Conservation (phyloP, 2,329 filamentous ascomycete species). For the Fusarium penzigii region DNA sequence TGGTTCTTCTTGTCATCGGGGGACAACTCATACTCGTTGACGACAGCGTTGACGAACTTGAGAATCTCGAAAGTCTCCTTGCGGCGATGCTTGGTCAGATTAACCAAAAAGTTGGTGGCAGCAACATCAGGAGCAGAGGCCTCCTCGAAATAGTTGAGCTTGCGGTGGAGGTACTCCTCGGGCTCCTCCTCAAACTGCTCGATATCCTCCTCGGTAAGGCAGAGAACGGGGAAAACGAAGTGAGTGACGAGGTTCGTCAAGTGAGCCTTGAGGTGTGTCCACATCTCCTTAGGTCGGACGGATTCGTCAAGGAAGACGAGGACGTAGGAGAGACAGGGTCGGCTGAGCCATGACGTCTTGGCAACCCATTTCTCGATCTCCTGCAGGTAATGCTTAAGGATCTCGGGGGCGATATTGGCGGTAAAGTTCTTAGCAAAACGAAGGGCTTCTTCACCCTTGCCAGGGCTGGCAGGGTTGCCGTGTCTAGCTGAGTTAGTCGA, state of each 20-base stretch:
- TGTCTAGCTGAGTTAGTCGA: conserved; percentile 59
- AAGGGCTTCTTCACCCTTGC: conserved; percentile 73
- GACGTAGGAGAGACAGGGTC: conserved; percentile 89
- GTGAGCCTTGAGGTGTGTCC: conserved; percentile 90
- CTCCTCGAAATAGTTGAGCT: conserved; percentile 97
- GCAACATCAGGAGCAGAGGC: conserved; percentile 93
- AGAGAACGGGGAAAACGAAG: conserved; percentile 93
- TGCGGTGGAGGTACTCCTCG: conserved; percentile 94
- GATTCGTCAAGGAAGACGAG: conserved; percentile 96
- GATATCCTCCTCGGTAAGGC: conserved; percentile 87
- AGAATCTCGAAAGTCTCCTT: conserved; percentile 96
- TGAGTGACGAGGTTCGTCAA: conserved; percentile 92
- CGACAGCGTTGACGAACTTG: conserved; percentile 91
- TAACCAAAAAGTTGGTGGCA: conserved; percentile 94
- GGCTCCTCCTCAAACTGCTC: conserved; percentile 94
- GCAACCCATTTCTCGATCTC: conserved; percentile 98
- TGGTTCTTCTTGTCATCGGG: conserved; percentile 90
- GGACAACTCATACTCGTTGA: conserved; percentile 86
- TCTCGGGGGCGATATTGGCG: conserved; percentile 88
- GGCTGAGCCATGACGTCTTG: conserved; percentile 92
- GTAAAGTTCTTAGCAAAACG: conserved; percentile 91
- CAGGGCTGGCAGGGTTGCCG: conserved; percentile 78
- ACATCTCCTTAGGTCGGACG: conserved; percentile 96
- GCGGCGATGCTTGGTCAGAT: conserved; percentile 88
- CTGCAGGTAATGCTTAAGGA: conserved; percentile 88